These are phyloP conservation scores for Mantamonas sphyraenae DNA, from an alignment of 78 protist genomes.

Conservation along the genomic window DNA sequence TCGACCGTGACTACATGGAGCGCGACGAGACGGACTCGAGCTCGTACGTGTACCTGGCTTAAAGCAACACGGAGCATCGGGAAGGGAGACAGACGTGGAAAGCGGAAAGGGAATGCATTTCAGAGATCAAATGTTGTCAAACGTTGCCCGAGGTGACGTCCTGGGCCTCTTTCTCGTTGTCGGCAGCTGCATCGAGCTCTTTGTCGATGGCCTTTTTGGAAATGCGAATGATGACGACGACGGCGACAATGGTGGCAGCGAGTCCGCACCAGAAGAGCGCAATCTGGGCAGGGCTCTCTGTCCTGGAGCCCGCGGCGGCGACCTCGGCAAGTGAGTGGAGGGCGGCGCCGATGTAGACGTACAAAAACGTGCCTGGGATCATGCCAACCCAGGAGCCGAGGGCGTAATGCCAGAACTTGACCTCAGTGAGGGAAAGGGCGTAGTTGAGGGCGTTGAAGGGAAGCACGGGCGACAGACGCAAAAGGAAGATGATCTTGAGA, in stretches of 20 bases:
- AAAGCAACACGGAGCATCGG: neutral
- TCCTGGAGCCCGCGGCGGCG: neutral
- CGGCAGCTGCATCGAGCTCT: neutral
- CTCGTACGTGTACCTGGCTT: slow-evolving; percentile 81
- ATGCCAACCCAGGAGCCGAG: neutral
- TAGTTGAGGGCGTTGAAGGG: slow-evolving; percentile 3
- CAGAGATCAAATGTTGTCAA: neutral
- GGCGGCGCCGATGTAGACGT: neutral
- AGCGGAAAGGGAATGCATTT: neutral
- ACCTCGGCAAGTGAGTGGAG: neutral
- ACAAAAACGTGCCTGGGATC: neutral
- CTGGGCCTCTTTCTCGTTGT: neutral
- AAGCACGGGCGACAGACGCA: neutral
- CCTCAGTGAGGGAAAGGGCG: neutral
- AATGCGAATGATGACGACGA: neutral
- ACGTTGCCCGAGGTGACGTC: neutral
- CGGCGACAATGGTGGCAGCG: neutral
- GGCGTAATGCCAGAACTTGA: neutral
- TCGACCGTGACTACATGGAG: slow-evolving; percentile 91
- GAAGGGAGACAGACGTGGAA: neutral
- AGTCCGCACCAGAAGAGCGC: neutral
- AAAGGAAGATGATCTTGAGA: neutral
- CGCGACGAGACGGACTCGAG: slow-evolving; percentile 62
- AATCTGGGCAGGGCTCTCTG: neutral
- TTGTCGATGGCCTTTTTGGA: neutral